Conservation (phyloP, 2,329 filamentous ascomycete species). For the Elsinoe batatas region DNA sequence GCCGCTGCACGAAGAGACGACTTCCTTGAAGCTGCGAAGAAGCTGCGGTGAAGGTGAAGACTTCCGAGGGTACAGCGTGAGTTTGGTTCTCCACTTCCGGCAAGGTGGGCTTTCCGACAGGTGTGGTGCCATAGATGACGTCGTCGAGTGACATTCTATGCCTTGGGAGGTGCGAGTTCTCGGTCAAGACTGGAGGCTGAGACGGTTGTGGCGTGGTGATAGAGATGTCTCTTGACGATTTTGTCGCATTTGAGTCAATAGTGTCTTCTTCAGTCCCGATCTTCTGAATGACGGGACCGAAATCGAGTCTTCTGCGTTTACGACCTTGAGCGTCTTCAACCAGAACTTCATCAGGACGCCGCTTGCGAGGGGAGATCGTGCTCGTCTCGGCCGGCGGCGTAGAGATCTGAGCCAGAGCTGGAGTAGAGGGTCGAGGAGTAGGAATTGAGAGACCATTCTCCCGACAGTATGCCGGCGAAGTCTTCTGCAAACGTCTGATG, state of each 20-base stretch:
- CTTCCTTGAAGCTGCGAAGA: conserved; percentile 17
- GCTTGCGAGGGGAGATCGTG: conserved; percentile 16
- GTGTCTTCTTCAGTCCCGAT: no score
- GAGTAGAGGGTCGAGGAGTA: no score
- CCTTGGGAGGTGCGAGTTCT: conserved; percentile 16
- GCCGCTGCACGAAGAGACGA: conserved; percentile 22
- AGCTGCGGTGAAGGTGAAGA: conserved; percentile 20
- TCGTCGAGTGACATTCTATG: conserved; percentile 22
- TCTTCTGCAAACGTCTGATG: conserved; percentile 44
- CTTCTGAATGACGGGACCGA: conserved; percentile 1
- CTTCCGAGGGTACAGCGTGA: not conserved
- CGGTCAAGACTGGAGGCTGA: no score
- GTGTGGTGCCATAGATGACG: conserved; percentile 27
- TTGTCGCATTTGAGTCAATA: not conserved
- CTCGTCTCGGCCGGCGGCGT: not conserved
- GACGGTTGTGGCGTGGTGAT: not conserved
- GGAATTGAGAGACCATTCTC: not conserved
- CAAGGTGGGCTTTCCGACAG: conserved; percentile 20
- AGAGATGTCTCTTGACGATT: not conserved
- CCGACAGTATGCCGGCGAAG: not conserved
- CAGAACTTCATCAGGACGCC: conserved; percentile 17
- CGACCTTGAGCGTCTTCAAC: conserved; percentile 23
- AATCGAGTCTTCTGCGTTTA: conserved; percentile 28
- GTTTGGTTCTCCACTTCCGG: conserved; percentile 13
- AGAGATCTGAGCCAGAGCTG: not conserved